Evolutionary conservation across 495 filamentous ascomycete genomes (phyloP).

Genomic region (Apodospora peruviana): DNA sequence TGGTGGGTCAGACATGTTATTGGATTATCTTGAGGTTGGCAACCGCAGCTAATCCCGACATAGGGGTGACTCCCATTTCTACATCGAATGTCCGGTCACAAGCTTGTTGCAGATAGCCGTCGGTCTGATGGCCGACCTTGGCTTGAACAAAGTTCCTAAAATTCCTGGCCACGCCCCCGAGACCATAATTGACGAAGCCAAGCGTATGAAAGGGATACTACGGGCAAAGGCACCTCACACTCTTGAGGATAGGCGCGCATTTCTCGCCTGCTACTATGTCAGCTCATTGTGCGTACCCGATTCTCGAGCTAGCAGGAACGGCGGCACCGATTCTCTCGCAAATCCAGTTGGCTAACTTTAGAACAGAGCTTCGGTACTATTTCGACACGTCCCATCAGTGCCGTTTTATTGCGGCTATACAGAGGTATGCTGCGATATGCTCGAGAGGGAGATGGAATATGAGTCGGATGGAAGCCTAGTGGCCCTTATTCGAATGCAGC

Average conservation of each 20-base stretch:
- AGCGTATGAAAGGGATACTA: constrained; percentile 1
- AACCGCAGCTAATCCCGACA: no score
- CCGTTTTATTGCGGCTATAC: constrained; percentile 13
- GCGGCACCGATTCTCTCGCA: not conserved
- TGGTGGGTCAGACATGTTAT: constrained; percentile 16
- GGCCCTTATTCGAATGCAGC: constrained; percentile 15
- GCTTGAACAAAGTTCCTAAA: constrained; percentile 12
- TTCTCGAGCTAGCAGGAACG: not conserved
- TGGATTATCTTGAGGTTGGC: no score
- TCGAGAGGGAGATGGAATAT: constrained; percentile 9
- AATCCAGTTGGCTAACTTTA: not conserved
- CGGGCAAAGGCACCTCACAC: constrained; percentile 4
- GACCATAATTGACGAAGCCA: constrained; percentile 8
- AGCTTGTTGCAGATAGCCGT: constrained; percentile 16
- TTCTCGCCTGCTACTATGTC: constrained; percentile 17
- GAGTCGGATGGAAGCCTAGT: constrained; percentile 15
- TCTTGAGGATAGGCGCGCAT: constrained; percentile 17
- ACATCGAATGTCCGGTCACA: constrained; percentile 13
- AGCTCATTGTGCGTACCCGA: not conserved
- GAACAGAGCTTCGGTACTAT: constrained; percentile 11
- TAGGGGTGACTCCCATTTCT: constrained; percentile 19
- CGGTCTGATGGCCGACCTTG: constrained; percentile 14
- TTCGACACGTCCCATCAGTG: constrained; percentile 11
- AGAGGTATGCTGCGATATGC: constrained; percentile 13
- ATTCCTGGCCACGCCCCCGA: not conserved